These are phyloP conservation scores for Fraxinus sp. DNA, from an alignment of 305 asterid species.

Conservation along the genomic window DNA sequence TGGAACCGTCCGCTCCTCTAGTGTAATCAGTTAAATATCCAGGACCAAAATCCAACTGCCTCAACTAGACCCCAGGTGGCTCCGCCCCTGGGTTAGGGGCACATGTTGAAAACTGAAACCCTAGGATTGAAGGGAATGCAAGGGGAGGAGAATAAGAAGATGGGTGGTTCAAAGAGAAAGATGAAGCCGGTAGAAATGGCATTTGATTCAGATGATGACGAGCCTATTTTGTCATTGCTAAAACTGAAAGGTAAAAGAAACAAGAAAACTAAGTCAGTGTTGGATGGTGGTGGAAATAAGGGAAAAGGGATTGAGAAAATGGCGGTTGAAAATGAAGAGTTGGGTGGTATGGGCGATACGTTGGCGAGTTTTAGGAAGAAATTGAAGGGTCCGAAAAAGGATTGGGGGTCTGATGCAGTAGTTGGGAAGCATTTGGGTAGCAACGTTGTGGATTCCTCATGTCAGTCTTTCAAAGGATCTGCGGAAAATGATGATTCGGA, in stretches of 20 bases:
- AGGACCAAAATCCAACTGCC: background rate
- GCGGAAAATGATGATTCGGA: constrained; percentile 30
- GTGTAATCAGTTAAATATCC: background rate
- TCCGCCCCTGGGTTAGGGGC: constrained; percentile 41
- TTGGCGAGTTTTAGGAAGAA: constrained; percentile 86
- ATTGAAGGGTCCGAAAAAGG: constrained; percentile 74
- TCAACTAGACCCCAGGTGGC: background rate
- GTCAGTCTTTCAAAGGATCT: constrained; percentile 35
- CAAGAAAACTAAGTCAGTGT: constrained; percentile 57
- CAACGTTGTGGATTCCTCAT: constrained; percentile 30
- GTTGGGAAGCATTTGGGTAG: constrained; percentile 33
- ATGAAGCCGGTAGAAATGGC: constrained; percentile 33
- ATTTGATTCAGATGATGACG: constrained; percentile 73
- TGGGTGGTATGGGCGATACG: constrained; percentile 85
- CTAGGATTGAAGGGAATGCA: constrained; percentile 59
- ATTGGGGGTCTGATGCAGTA: constrained; percentile 36
- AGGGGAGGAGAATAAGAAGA: constrained; percentile 47
- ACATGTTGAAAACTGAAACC: constrained; percentile 53
- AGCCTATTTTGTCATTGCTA: constrained; percentile 74
- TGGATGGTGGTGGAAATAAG: constrained; percentile 43
- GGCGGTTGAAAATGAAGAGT: constrained; percentile 48
- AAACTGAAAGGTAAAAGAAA: constrained; percentile 62
- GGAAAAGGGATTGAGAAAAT: constrained; percentile 41
- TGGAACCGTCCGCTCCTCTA: background rate
- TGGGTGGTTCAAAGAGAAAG: constrained; percentile 58